Conservation (phyloP, 768 basidiomycete species). For the Lentinula aciculospora region DNA sequence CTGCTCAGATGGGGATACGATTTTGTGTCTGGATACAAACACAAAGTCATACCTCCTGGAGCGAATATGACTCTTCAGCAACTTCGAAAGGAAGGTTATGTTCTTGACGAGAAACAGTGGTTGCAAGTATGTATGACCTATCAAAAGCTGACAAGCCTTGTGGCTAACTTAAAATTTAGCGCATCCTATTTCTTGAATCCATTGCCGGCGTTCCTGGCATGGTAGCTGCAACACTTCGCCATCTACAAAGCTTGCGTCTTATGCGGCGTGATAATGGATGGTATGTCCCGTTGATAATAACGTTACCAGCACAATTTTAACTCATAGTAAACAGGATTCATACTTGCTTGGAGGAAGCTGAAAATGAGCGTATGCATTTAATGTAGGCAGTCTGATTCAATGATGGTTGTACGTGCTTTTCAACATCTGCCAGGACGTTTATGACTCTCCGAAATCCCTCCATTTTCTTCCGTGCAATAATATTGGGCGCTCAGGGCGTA, state of each 20-base stretch:
- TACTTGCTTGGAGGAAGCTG: slow-evolving; percentile 88
- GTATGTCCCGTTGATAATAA: slow-evolving; percentile 19
- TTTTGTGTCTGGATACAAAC: slow-evolving; percentile 79
- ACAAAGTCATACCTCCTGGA: slow-evolving; percentile 55
- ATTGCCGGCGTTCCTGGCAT: slow-evolving; percentile 96
- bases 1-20: slow-evolving; percentile 64
- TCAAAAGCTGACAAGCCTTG: neutral
- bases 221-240: slow-evolving; percentile 86
- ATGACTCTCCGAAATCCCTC: slow-evolving; percentile 86
- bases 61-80: slow-evolving; percentile 66
- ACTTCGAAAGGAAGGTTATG: slow-evolving; percentile 66
- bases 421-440: slow-evolving; percentile 66
- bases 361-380: slow-evolving; percentile 96
- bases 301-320: slow-evolving; percentile 23
- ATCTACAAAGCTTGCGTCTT: slow-evolving; percentile 81
- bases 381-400: slow-evolving; percentile 44
- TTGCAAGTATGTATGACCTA: slow-evolving; percentile 42
- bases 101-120: slow-evolving; percentile 76
- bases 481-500: slow-evolving; percentile 90
- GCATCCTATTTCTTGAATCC: slow-evolving; percentile 67
- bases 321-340: slow-evolving; percentile 73
- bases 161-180: slow-evolving; percentile 21
- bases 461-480: slow-evolving; percentile 70
- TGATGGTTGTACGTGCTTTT: slow-evolving; percentile 2
- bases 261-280: slow-evolving; percentile 63